These are phyloP conservation scores for Amyloporia xantha DNA, from an alignment of 768 basidiomycete genomes.

Conservation along the genomic window DNA sequence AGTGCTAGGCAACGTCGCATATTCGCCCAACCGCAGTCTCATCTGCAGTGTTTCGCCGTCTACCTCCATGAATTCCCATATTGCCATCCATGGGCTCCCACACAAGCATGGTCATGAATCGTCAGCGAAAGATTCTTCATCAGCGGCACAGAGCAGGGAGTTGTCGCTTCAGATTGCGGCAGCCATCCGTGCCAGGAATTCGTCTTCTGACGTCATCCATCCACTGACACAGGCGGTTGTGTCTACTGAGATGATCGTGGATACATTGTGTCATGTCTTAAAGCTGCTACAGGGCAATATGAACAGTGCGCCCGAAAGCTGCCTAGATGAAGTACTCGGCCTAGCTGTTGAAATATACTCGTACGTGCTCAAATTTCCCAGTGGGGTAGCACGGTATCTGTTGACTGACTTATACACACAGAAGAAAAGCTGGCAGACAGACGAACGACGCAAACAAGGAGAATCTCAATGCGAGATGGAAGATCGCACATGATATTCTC, in stretches of 20 bases:
- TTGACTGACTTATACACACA: no score
- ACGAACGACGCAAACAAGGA: conserved; percentile 32
- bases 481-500: conserved; percentile 59
- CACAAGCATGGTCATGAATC: neutral
- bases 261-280: conserved; percentile 42
- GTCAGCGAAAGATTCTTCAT: neutral
- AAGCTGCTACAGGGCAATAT: conserved; percentile 38
- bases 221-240: conserved; percentile 38
- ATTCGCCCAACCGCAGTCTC: conserved; percentile 56
- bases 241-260: conserved; percentile 35
- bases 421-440: conserved; percentile 26
- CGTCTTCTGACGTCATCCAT: conserved; percentile 57
- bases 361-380: conserved; percentile 14
- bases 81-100: neutral
- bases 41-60: conserved; percentile 49
- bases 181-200: conserved; percentile 44
- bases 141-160: conserved; percentile 1
- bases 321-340: conserved; percentile 47
- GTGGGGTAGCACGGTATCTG: no score
- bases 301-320: conserved; percentile 33
- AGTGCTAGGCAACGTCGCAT: conserved; percentile 53
- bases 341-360: conserved; percentile 34
- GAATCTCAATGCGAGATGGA: conserved; percentile 42
- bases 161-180: conserved; percentile 22
- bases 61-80: conserved; percentile 15